Evolutionary conservation across 2,329 filamentous ascomycete species (phyloP).

Genomic region (Berkeleyomyces basicola): DNA sequence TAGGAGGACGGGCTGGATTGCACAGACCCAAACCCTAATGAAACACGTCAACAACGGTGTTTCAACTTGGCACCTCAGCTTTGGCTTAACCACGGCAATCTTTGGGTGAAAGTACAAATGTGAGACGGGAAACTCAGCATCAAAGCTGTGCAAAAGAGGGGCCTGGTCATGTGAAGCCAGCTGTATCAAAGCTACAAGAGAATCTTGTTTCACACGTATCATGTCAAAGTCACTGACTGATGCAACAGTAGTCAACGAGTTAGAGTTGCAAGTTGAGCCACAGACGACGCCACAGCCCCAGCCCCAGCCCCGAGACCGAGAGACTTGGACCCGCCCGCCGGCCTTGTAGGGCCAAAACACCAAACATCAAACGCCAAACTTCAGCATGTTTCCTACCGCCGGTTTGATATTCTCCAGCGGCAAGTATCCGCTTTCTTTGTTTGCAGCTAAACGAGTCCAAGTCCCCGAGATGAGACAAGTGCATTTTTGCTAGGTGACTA

Average conservation of each 20-base stretch:
- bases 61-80: neutral
- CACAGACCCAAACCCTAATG: neutral
- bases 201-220: neutral
- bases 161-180: no score
- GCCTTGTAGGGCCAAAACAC: neutral
- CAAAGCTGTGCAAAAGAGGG: no score
- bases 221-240: neutral
- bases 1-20: neutral
- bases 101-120: no score
- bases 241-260: no score
- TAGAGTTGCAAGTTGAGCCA: no score
- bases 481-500: neutral
- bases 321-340: neutral
- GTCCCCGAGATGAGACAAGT: neutral
- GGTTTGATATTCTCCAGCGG: neutral
- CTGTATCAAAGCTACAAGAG: neutral
- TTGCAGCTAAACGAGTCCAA: neutral
- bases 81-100: neutral
- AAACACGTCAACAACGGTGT: neutral
- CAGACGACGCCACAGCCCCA: neutral
- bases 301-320: neutral
- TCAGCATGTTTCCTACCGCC: neutral
- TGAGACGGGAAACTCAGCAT: no score
- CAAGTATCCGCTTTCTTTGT: neutral
- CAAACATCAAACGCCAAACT: neutral